Base-by-base conservation (phyloP, 345 rosid species). In the Fremontodendron californicum region DNA sequence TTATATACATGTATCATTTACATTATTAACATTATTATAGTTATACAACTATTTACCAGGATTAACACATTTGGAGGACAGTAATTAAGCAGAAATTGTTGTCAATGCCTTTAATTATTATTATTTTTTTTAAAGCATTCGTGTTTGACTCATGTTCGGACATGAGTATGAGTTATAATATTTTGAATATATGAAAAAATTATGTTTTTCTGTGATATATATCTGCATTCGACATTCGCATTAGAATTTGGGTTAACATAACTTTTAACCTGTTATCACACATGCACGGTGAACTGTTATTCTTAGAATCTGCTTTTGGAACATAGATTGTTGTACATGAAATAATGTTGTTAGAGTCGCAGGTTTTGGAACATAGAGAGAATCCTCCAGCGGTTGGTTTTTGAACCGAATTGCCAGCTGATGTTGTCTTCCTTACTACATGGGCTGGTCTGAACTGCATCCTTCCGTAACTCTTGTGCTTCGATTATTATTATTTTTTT, bases 11-110 rank as follows among this genome's bases (percentile, higher is more conserved):
- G 12, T 54, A 75, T 40, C 69, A 23, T 16, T 54, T 52, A 15
- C 64, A 49, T 52, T 67, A 7, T 35, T 58, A 62, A 23, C 29
- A 31, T n/a, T 74, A 37, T 61, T 29, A 21, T 49, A 57, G 27
- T 7, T 66, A 18, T 49, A 40, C 19, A 23, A 61, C 55, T 49
- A 15, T 66, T 31, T 31, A 45, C 29, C n/a, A 6, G 73, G 58
- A 45, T 73, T 37, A 37, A 31, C 57, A 52, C 49, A 39, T 23
- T 46, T 25, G 37, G 57, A 68, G 68, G 48, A 65, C 79, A 48
- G 40, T 65, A 13, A 29, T 37, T 63, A 31, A 49, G 43, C 19
- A 19, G 61, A 31, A 27, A 46, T 46, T 70, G 13, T 64, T n/a
- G 49, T 31, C 49, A 21, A 16, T 43, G 21, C 3, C 43, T 54